Base-by-base conservation (phyloP, 2,329 filamentous ascomycete genomes). In the Botrytis byssoidea region DNA sequence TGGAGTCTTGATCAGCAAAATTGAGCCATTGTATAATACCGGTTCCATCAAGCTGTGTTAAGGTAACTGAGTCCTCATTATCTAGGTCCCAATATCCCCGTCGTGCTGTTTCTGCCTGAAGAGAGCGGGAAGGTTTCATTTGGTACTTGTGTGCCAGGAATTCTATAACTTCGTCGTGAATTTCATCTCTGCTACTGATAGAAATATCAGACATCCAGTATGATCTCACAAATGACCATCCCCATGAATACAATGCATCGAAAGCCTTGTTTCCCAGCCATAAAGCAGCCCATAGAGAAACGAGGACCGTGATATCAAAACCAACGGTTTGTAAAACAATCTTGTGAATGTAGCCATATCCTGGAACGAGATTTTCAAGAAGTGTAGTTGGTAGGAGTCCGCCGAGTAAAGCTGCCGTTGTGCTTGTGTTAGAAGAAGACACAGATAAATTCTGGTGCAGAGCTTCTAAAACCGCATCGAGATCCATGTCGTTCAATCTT, bases 91-190 rank as follows among this genome's bases (percentile, higher is more conserved):
- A 90, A 0, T 87, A 86, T 29, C 84, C 87, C 77, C 84, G 86
- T 70, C 84, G 85, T 3, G 84, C 83, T 0, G 88, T 90, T 79
- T 90, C 86, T 10, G 88, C 88, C 75, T 85, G 86, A 25, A 90
- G 81, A 9, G 84, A 84, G 22, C 87, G 84, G 55, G 87, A 88
- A 65, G 85, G 85, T 46, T 83, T 83, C 74, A 88, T 85, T 35
- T 82, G 83, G 16, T 86, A 85, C 78, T 90, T 86, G 59, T 84
- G 80, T 0, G 86, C 86, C 12, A 90, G 83, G 83, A 87, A 91
- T 70, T 86, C 85, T 83, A 90, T 89, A 67, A 91, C 77, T 70
- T 90, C 86, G 4, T 79, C 70, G 77, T 89, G 90, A 42, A 90
- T 89, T 71, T 88, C 85, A 77, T 91, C 89, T 61, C 84, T 84